Evolutionary conservation across 2,329 filamentous ascomycete species (phyloP).

Genomic region (Alternaria sp.): DNA sequence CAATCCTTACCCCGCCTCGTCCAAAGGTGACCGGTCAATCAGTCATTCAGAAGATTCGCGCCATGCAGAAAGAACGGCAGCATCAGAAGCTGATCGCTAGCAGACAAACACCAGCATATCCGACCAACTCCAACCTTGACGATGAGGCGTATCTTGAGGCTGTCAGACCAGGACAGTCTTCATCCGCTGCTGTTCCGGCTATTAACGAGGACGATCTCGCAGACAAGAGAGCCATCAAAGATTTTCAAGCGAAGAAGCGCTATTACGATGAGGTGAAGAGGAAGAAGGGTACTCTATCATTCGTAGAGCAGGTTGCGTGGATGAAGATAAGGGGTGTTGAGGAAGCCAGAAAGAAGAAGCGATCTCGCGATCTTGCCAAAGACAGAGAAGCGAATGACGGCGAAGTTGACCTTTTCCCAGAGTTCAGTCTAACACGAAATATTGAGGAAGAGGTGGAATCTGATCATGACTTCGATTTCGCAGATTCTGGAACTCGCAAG

Average conservation of each 20-base stretch:
- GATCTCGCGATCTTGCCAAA: conserved; percentile 18
- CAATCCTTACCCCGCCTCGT: neutral
- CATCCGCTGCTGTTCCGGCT: neutral
- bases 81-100: conserved; percentile 6
- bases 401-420: conserved; percentile 18
- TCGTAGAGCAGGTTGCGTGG: conserved; percentile 39
- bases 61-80: conserved; percentile 11
- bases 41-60: conserved; percentile 13
- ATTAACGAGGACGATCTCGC: conserved; percentile 11
- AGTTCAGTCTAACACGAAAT: neutral
- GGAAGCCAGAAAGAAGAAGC: conserved; percentile 22
- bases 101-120: neutral
- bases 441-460: conserved; percentile 10
- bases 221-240: conserved; percentile 13
- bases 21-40: neutral
- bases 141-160: conserved; percentile 23
- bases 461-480: conserved; percentile 5
- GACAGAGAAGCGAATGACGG: conserved; percentile 14
- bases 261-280: conserved; percentile 27
- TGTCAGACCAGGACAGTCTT: conserved; percentile 3
- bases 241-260: conserved; percentile 27
- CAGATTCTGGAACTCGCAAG: conserved; percentile 15
- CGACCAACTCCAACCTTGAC: neutral
- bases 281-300: conserved; percentile 23
- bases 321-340: conserved; percentile 31